A percentile compares a stretch with the other conserved stretches of the same genome.
Evolutionary conservation across 2,329 filamentous ascomycete species (phyloP).

Genomic region (Fusarium oxysporum): DNA sequence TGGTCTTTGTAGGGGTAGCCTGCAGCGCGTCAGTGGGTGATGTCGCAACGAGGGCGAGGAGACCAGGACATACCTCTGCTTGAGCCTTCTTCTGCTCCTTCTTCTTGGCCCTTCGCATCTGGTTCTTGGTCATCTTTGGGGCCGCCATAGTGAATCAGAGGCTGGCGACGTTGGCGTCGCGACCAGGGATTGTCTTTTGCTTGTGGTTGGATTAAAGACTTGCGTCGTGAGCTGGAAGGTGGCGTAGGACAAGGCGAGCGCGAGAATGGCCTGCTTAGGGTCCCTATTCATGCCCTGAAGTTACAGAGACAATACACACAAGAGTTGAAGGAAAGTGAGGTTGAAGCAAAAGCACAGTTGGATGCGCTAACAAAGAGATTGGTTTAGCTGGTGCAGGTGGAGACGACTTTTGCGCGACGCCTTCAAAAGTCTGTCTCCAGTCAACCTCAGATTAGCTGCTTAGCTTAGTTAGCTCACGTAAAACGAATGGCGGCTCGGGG

Average conservation of each 20-base stretch:
- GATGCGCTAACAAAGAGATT: constrained; percentile 34
- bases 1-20: constrained; percentile 28
- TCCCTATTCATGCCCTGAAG: constrained; percentile 51
- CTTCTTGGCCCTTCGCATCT: constrained; percentile 91
- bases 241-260: constrained; percentile 51
- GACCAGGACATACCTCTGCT: constrained; percentile 58
- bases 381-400: constrained; percentile 30
- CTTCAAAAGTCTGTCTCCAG: constrained; percentile 16
- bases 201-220: constrained; percentile 47
- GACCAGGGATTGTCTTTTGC: constrained; percentile 43
- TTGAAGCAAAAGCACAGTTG: constrained; percentile 14
- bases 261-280: constrained; percentile 53
- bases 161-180: constrained; percentile 43
- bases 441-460: neutral
- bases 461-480: neutral
- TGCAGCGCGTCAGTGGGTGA: constrained; percentile 37
- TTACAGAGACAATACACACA: neutral
- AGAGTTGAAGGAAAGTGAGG: neutral
- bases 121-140: constrained; percentile 90
- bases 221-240: constrained; percentile 53
- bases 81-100: constrained; percentile 85
- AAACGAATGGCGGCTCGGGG: constrained; percentile 2
- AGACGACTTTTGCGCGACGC: constrained; percentile 30
- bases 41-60: neutral
- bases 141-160: constrained; percentile 64